A percentile compares a stretch with the other conserved stretches of the same genome.
Conservation (phyloP, 2,329 filamentous ascomycete species). For the Purpureocillium lavendulum region DNA sequence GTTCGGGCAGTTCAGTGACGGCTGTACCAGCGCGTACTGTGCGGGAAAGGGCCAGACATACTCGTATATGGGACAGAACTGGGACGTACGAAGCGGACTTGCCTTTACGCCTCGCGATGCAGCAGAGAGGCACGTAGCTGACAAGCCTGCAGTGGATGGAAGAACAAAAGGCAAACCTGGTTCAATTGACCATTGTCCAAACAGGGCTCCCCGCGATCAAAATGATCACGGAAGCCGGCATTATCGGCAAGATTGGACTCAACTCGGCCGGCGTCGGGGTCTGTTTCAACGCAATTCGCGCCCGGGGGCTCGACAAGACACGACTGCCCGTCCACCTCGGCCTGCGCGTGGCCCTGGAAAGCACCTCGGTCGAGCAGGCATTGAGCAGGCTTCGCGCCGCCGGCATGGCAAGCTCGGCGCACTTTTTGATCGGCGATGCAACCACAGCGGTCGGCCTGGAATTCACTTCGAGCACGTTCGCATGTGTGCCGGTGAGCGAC, state of each 20-base stretch:
- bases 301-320: conserved; percentile 40
- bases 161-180: too few species aligned
- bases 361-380: conserved; percentile 18
- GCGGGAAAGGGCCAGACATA: conserved; percentile 15
- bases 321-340: conserved; percentile 54
- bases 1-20: conserved; percentile 48
- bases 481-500: too few species aligned
- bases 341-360: conserved; percentile 46
- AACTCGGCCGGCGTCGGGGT: conserved; percentile 51
- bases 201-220: conserved; percentile 35
- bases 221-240: conserved; percentile 50
- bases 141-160: too few species aligned
- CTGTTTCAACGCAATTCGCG: conserved; percentile 53
- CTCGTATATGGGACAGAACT: conserved; percentile 42
- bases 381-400: too few species aligned
- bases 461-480: too few species aligned
- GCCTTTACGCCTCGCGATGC: not conserved
- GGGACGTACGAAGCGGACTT: conserved; percentile 29
- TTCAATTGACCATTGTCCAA: conserved; percentile 42
- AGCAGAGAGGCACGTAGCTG: too few species aligned
- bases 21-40: conserved; percentile 45
- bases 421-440: too few species aligned
- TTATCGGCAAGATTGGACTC: conserved; percentile 59
- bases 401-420: too few species aligned
- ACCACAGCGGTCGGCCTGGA: too few species aligned